Percentiles rank a stretch among this genome's conserved stretches.
Conservation (phyloP, 495 filamentous ascomycete genomes). For the Daldinia loculata region DNA sequence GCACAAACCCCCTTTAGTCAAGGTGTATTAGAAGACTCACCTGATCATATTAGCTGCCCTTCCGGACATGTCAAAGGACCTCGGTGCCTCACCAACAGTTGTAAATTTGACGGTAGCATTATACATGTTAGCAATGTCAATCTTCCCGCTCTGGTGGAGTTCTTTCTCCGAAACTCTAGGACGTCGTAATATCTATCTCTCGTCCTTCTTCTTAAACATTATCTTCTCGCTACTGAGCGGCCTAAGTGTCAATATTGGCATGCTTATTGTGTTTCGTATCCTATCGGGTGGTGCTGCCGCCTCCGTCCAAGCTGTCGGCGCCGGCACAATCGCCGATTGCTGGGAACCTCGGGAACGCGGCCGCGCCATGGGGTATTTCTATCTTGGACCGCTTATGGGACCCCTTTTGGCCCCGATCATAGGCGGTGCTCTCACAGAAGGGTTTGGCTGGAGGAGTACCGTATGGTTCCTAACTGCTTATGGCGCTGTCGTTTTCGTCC, state of each 20-base stretch:
- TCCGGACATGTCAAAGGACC: constrained; percentile 69
- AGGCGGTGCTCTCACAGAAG: constrained; percentile 76
- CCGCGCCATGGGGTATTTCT: constrained; percentile 91
- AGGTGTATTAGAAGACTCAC: constrained; percentile 23
- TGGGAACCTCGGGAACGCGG: constrained; percentile 87
- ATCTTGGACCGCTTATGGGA: constrained; percentile 86
- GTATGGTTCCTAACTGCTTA: constrained; percentile 88
- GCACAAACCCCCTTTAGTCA: constrained; percentile 2
- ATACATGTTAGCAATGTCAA: constrained; percentile 90
- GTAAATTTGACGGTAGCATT: constrained; percentile 85
- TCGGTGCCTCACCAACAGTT: constrained; percentile 72
- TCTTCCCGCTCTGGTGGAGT: constrained; percentile 96
- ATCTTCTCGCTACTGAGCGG: constrained; percentile 79
- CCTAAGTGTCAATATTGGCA: constrained; percentile 75
- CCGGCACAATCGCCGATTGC: constrained; percentile 90
- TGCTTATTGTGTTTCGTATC: constrained; percentile 87
- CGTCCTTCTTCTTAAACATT: constrained; percentile 82
- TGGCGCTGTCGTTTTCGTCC: constrained; percentile 69
- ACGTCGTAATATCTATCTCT: constrained; percentile 83
- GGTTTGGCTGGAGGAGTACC: constrained; percentile 82
- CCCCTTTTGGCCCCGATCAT: constrained; percentile 88
- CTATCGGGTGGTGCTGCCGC: constrained; percentile 85
- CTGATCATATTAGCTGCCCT: constrained; percentile 68
- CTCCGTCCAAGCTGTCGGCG: constrained; percentile 90
- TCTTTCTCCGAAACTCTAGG: constrained; percentile 86